Percentiles rank a stretch among this genome's conserved stretches.
Conservation (phyloP, 306 rosid species). For the Carpinus viminea region DNA sequence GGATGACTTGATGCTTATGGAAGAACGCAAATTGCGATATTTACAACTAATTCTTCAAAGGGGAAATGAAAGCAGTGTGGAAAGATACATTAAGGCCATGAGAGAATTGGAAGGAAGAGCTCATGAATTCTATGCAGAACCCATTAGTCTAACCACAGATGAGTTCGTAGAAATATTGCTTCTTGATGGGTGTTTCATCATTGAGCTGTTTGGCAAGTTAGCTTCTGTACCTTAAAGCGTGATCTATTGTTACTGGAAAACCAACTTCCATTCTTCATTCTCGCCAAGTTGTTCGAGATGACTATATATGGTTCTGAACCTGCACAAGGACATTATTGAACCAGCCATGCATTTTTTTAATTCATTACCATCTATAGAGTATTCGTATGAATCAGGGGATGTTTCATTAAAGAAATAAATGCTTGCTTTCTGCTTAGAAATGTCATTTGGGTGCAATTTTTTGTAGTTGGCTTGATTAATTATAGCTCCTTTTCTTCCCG, state of each 20-base stretch:
- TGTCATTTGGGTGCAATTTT: background rate
- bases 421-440: background rate
- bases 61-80: background rate
- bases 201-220: background rate
- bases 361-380: no score
- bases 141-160: background rate
- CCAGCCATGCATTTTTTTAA: no score
- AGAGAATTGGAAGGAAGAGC: background rate
- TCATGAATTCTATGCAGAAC: background rate
- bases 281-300: background rate
- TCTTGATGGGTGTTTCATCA: background rate
- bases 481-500: background rate
- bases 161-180: background rate
- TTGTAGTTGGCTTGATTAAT: background rate
- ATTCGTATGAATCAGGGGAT: no score
- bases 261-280: no score
- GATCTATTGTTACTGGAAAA: no score
- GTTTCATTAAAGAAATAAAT: no score
- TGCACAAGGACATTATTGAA: no score
- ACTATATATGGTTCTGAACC: no score
- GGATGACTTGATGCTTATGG: background rate
- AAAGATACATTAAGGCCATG: background rate
- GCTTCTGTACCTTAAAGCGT: no score
- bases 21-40: background rate
- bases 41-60: background rate